phyloP scores from a whole-genome alignment of 2,329 filamentous ascomycete genomes.

The Diaporthe ilicicola region DNA sequence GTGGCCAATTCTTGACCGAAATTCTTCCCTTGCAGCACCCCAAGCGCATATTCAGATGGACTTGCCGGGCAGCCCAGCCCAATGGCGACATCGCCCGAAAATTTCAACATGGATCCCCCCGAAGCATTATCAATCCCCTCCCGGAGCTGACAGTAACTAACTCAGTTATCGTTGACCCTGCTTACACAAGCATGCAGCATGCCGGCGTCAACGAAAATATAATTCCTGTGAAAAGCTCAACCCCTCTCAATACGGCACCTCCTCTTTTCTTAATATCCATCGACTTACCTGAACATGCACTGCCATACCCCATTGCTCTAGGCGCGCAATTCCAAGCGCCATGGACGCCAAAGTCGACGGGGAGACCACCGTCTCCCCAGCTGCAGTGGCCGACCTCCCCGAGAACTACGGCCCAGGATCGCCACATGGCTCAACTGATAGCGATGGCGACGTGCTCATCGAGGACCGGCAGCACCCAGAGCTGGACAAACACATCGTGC shows the following conservation, averaged over 20 bases:
- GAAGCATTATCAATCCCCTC: constrained; percentile 13
- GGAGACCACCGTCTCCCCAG: background rate
- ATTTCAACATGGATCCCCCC: constrained; percentile 6
- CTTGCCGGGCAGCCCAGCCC: constrained; percentile 1
- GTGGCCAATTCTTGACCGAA: background rate
- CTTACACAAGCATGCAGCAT: constrained; percentile 21
- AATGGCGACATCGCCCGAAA: constrained; percentile 23
- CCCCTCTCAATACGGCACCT: background rate
- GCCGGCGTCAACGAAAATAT: background rate
- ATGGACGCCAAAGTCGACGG: constrained; percentile 13
- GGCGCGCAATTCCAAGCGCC: background rate
- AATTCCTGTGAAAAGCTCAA: background rate
- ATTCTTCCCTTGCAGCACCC: background rate
- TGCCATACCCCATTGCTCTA: background rate
- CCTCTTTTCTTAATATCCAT: background rate
- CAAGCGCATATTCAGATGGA: background rate
- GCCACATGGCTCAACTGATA: background rate
- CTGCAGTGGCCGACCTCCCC: background rate
- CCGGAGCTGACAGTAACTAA: background rate
- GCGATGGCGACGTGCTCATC: constrained; percentile 32
- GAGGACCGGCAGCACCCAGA: constrained; percentile 36
- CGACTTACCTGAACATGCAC: background rate
- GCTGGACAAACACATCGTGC: constrained; percentile 58
- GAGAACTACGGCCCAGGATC: background rate
- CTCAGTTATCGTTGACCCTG: background rate